phyloP scores from a whole-genome alignment of 83 land plant genomes.

The Picea abies region DNA sequence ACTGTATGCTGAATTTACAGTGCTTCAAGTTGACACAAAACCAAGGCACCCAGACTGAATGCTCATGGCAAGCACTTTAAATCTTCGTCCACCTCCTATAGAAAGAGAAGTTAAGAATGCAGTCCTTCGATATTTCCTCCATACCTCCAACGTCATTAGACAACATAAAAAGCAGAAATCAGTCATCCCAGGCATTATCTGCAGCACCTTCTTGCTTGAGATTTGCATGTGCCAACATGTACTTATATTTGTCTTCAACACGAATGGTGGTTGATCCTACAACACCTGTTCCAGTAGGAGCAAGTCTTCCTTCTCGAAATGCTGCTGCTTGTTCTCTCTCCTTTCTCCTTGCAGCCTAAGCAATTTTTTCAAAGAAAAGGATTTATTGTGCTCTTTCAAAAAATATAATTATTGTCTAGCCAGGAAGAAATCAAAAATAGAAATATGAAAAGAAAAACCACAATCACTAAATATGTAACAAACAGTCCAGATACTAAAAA shows the following conservation, averaged over 20 bases:
- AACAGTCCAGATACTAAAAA: too few species aligned
- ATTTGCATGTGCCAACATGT: conserved; percentile 55
- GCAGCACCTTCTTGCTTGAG: conserved; percentile 72
- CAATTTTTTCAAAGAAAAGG: not conserved
- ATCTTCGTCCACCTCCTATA: not conserved
- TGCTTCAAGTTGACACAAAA: conserved; percentile 2
- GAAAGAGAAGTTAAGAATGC: not conserved
- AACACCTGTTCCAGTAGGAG: conserved; percentile 35
- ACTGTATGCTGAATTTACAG: not conserved
- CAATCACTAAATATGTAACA: not conserved
- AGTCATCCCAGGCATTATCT: conserved; percentile 91
- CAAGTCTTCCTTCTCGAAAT: conserved; percentile 61
- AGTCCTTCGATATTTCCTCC: conserved; percentile 16
- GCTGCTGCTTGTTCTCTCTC: conserved; percentile 85
- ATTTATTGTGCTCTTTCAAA: not conserved
- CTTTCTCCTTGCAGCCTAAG: conserved; percentile 69
- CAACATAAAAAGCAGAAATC: conserved; percentile 4
- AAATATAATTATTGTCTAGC: not conserved
- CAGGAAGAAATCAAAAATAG: not conserved
- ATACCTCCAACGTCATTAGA: not conserved
- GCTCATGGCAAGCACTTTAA: not conserved
- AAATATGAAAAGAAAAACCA: not conserved
- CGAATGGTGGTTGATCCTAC: conserved; percentile 61
- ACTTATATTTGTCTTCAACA: conserved; percentile 78
- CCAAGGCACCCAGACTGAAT: not conserved